These are phyloP conservation scores for Zygosaccharomyces bailii DNA, from an alignment of 805 yeast species.

Conservation along the genomic window DNA sequence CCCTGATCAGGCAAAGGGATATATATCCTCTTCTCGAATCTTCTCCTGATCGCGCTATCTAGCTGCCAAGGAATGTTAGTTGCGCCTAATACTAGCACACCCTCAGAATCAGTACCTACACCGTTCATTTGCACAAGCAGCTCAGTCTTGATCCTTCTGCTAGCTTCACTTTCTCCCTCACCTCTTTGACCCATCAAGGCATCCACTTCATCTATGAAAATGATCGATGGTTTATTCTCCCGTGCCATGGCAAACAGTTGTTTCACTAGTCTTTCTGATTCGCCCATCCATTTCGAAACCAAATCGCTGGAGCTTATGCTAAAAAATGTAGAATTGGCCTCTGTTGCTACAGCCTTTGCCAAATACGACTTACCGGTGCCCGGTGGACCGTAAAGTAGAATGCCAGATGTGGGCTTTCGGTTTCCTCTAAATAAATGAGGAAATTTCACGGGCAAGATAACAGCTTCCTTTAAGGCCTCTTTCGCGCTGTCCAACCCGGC, in stretches of 20 bases:
- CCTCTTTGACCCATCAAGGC: conserved; percentile 98
- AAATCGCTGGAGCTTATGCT: conserved; percentile 94
- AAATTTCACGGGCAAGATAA: conserved; percentile 90
- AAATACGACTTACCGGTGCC: conserved; percentile 97
- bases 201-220: conserved; percentile 96
- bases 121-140: conserved; percentile 98
- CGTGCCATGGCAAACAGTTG: conserved; percentile 95
- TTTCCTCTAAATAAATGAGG: conserved; percentile 95
- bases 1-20: conserved; percentile 93
- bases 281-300: conserved; percentile 99
- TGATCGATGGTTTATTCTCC: conserved; percentile 91
- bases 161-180: conserved; percentile 95
- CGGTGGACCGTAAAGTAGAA: conserved; percentile 85
- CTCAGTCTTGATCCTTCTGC: conserved; percentile 93
- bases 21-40: conserved; percentile 93
- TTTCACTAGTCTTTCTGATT: conserved; percentile 91
- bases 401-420: conserved; percentile 89
- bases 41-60: conserved; percentile 94
- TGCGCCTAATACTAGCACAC: conserved; percentile 93
- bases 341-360: conserved; percentile 98
- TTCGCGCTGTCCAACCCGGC: conserved; percentile 96
- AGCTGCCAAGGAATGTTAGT: conserved; percentile 99
- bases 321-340: conserved; percentile 94
- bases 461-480: conserved; percentile 96
- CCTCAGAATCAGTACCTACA: conserved; percentile 90